These are phyloP conservation scores for Daldinia loculata DNA, from an alignment of 495 filamentous ascomycete species.

Conservation along the genomic window DNA sequence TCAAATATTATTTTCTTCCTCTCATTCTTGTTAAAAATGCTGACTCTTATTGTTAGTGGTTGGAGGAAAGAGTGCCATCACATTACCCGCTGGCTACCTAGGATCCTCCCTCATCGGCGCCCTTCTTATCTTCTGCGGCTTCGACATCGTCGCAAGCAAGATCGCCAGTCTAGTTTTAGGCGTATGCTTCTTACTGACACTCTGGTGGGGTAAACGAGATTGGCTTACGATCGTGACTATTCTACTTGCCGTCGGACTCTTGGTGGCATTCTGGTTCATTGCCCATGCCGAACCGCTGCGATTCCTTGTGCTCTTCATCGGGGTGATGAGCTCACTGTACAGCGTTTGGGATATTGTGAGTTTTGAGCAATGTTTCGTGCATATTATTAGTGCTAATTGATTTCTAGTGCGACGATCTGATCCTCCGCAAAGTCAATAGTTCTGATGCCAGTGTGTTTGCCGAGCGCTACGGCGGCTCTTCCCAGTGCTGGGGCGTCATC, in stretches of 20 bases:
- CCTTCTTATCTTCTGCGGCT: slow-evolving; percentile 80
- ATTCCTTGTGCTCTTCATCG: slow-evolving; percentile 83
- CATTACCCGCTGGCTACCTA: slow-evolving; percentile 79
- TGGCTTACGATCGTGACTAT: slow-evolving; percentile 79
- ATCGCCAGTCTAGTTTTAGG: slow-evolving; percentile 75
- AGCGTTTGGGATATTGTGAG: slow-evolving; percentile 86
- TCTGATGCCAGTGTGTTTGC: slow-evolving; percentile 86
- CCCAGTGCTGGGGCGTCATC: slow-evolving; percentile 82
- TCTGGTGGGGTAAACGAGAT: slow-evolving; percentile 82
- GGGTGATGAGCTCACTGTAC: slow-evolving; percentile 80
- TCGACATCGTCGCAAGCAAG: slow-evolving; percentile 82
- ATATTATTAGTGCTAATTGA: slow-evolving; percentile 21
- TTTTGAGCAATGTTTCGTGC: slow-evolving; percentile 15
- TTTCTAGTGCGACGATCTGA: slow-evolving; percentile 76
- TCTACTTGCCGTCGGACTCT: slow-evolving; percentile 70
- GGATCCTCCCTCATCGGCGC: slow-evolving; percentile 79
- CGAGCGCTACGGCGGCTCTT: slow-evolving; percentile 77
- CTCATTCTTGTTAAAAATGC: slow-evolving; percentile 67
- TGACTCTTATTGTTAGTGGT: slow-evolving; percentile 70
- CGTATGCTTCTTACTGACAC: slow-evolving; percentile 75
- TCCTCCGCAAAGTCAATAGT: slow-evolving; percentile 80
- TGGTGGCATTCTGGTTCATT: slow-evolving; percentile 84
- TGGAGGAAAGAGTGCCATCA: slow-evolving; percentile 77
- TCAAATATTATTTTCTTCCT: not conserved
- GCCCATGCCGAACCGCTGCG: slow-evolving; percentile 74